Percentiles rank a stretch among this genome's conserved stretches.
These are phyloP conservation scores for Myriosclerotinia scirpicola DNA, from an alignment of 2,329 filamentous ascomycete species.

Conservation along the genomic window DNA sequence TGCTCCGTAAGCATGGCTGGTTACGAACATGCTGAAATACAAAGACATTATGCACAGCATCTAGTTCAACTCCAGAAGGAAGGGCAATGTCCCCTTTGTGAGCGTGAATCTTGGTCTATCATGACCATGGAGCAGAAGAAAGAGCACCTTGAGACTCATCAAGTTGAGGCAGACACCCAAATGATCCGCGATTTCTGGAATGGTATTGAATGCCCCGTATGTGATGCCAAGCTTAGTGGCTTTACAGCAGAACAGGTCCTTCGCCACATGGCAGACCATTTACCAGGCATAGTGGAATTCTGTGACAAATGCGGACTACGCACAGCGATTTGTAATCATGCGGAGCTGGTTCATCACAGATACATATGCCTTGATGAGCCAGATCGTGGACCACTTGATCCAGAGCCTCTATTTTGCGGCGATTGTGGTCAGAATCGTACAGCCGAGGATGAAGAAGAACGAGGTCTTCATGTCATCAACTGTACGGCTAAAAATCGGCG, in stretches of 20 bases:
- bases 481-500: background rate
- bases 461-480: background rate
- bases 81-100: slow-evolving; percentile 35
- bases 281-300: slow-evolving; percentile 30
- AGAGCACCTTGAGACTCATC: slow-evolving; percentile 31
- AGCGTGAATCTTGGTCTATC: slow-evolving; percentile 29
- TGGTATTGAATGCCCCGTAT: slow-evolving; percentile 32
- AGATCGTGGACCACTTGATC: slow-evolving; percentile 1
- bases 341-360: slow-evolving; percentile 26
- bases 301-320: slow-evolving; percentile 34
- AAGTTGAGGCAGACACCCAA: slow-evolving; percentile 10
- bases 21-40: slow-evolving; percentile 28
- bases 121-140: slow-evolving; percentile 32
- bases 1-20: slow-evolving; percentile 28
- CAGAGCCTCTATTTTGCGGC: slow-evolving; percentile 20
- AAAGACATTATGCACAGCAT: slow-evolving; percentile 30
- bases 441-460: slow-evolving; percentile 6
- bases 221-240: slow-evolving; percentile 28
- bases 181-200: slow-evolving; percentile 30
- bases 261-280: slow-evolving; percentile 33
- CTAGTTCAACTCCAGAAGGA: slow-evolving; percentile 28
- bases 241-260: slow-evolving; percentile 27
- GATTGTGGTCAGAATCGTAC: slow-evolving; percentile 27
- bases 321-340: slow-evolving; percentile 11
- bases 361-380: slow-evolving; percentile 18